A percentile compares a stretch with the other conserved stretches of the same genome.
Conservation (phyloP, 2,329 filamentous ascomycete species). For the Calonectria montana region DNA sequence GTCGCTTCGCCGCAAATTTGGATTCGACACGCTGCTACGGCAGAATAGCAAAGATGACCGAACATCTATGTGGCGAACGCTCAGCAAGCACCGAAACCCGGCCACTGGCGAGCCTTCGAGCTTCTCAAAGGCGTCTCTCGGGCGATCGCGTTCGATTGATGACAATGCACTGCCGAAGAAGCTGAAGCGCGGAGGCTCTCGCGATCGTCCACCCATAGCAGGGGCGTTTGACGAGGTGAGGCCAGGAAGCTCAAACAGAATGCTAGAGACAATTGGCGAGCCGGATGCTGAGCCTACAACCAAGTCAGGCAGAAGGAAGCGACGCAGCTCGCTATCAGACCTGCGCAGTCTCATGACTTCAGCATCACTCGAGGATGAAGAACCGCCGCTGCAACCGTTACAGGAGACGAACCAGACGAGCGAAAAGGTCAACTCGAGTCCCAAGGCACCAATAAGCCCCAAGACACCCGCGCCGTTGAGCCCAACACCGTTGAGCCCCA, state of each 20-base stretch:
- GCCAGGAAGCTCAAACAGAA: conserved; percentile 67
- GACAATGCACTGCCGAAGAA: conserved; percentile 65
- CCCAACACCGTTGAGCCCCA: conserved; percentile 49
- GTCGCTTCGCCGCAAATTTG: conserved; percentile 86
- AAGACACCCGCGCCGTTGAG: conserved; percentile 58
- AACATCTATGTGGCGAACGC: conserved; percentile 84
- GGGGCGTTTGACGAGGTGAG: conserved; percentile 72
- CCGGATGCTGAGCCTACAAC: conserved; percentile 57
- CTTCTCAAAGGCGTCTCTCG: conserved; percentile 74
- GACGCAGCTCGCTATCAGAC: conserved; percentile 92
- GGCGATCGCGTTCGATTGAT: conserved; percentile 80
- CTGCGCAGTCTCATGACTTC: conserved; percentile 76
- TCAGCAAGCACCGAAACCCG: conserved; percentile 81
- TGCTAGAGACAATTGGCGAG: conserved; percentile 70
- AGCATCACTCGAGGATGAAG: conserved; percentile 59
- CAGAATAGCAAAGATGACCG: conserved; percentile 85
- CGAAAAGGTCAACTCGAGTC: conserved; percentile 67
- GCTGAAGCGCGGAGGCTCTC: conserved; percentile 61
- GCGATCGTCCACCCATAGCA: conserved; percentile 70
- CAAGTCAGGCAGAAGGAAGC: conserved; percentile 75
- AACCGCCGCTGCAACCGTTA: conserved; percentile 57
- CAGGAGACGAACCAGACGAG: conserved; percentile 65
- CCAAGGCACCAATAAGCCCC: conserved; percentile 50
- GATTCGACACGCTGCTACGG: conserved; percentile 79
- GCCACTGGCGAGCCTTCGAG: conserved; percentile 71